Evolutionary conservation across 495 filamentous ascomycete species (phyloP).

Genomic region (Trichocladium antarcticum): DNA sequence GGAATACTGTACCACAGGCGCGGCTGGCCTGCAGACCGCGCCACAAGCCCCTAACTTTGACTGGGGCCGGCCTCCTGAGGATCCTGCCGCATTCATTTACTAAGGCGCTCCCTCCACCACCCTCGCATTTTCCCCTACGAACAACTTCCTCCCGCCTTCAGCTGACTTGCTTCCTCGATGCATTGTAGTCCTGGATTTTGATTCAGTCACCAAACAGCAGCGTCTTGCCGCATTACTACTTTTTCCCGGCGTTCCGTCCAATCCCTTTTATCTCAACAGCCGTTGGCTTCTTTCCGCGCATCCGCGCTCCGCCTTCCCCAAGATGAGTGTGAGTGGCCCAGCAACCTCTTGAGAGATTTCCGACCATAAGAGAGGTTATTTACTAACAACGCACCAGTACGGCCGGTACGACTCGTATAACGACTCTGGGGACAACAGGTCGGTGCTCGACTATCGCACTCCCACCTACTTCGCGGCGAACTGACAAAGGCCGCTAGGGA

Average conservation of each 20-base stretch:
- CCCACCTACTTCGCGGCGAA: too few species aligned
- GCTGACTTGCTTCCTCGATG: neutral
- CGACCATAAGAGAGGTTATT: neutral
- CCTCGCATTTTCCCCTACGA: neutral
- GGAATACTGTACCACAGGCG: neutral
- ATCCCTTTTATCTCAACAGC: neutral
- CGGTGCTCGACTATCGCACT: too few species aligned
- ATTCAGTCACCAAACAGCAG: neutral
- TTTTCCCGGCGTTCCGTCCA: neutral
- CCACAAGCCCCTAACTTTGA: conserved; percentile 22
- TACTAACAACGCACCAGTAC: conserved; percentile 24
- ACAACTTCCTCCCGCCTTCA: neutral
- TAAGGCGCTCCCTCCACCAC: conserved; percentile 1
- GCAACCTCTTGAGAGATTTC: neutral
- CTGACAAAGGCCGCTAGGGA: neutral
- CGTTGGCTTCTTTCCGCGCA: neutral
- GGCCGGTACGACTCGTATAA: conserved; percentile 9
- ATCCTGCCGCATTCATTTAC: conserved; percentile 16
- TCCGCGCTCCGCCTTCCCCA: conserved; percentile 12
- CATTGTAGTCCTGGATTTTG: too few species aligned
- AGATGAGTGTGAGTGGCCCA: conserved; percentile 38
- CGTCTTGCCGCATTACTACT: neutral
- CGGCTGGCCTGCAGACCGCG: conserved; percentile 13
- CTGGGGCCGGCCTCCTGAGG: conserved; percentile 25
- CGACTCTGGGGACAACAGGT: neutral